Percentiles rank a stretch among this genome's conserved stretches.
Conservation (phyloP, 2,329 filamentous ascomycete species). For the Chrysosporium keratinophilum region DNA sequence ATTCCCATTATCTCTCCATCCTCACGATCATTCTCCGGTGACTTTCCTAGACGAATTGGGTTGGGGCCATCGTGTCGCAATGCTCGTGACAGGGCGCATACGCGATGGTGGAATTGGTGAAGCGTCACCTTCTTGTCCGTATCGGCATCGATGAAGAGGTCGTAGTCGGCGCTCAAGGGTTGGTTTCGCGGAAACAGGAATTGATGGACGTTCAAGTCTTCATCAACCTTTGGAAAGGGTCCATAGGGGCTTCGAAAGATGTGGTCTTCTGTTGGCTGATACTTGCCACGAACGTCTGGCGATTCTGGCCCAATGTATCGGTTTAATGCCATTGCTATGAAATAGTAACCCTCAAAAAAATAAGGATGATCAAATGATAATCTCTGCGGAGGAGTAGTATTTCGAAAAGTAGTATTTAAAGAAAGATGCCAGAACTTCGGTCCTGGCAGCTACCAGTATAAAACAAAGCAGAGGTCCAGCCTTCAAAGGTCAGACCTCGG, state of each 20-base stretch:
- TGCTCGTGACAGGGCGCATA: constrained; percentile 10
- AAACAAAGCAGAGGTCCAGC: neutral
- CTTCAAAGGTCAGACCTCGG: neutral
- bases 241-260: constrained; percentile 13
- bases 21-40: constrained; percentile 10
- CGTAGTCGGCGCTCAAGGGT: constrained; percentile 9
- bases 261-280: constrained; percentile 13
- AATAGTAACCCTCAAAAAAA: neutral
- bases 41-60: constrained; percentile 8
- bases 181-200: constrained; percentile 11
- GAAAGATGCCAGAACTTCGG: no score
- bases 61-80: constrained; percentile 13
- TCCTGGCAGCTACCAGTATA: neutral
- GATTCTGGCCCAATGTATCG: constrained; percentile 5
- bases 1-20: constrained; percentile 14
- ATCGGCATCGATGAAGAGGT: constrained; percentile 13
- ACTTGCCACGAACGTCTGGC: constrained; percentile 11
- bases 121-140: constrained; percentile 4
- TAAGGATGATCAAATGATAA: no score
- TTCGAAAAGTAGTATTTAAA: no score
- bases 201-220: constrained; percentile 12
- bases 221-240: constrained; percentile 11
- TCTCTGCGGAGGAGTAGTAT: neutral
- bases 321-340: constrained; percentile 6
- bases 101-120: constrained; percentile 13